Percentiles rank a stretch among this genome's conserved stretches.
These are phyloP conservation scores for Medicago truncatula DNA, from an alignment of 306 rosid species.

Conservation along the genomic window MtrunA17r5.0-ANR NC_053046.1:33219001-33219500, in stretches of 20 bases:
- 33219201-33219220: background rate
- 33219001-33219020: conserved; percentile 38
- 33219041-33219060: conserved; percentile 21
- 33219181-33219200: background rate
- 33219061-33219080: conserved; percentile 36
- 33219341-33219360: background rate
- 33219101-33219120: conserved; percentile 9
- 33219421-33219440: background rate
- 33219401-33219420: no score
- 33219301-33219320: no score
- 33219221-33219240: background rate
- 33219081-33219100: conserved; percentile 38
- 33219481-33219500: conserved; percentile 40
- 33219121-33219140: conserved; percentile 30
- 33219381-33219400: no score
- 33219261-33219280: no score
- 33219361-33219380: background rate
- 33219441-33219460: background rate
- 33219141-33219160: conserved; percentile 39
- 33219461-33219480: background rate
- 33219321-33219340: background rate
- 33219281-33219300: no score
- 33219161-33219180: background rate
- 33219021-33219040: conserved; percentile 34
- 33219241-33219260: background rate